Evolutionary conservation across 371 early-diverging fungal species (phyloP), one percentile per base, ranked within the genome.

Genomic region (Coelomomyces lativittatus): DNA sequence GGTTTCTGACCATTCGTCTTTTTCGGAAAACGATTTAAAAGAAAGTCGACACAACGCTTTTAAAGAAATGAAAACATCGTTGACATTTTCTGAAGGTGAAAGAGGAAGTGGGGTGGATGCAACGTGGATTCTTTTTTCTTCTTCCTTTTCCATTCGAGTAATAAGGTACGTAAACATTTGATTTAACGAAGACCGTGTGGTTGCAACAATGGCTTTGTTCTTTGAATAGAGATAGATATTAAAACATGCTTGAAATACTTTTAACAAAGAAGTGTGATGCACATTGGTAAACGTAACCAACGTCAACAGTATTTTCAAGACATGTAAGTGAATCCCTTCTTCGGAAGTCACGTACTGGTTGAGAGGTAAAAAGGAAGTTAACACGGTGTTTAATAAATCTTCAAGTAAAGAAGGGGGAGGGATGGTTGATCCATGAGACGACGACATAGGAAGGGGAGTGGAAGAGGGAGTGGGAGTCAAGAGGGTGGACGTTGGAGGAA

Each of bases 31-130:
- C 26, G 63, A 55, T 37, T 83, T 78, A 76, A 88, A 87, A 19
- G 85, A 85, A n/a, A 91, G 70, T 53, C 86, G 86, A 66, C 91
- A 90, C 23, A 95, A 68, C 1, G 91, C 86, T 11, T 92, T 80
- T 58, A 95, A 81, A 0, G 90, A 81, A 19, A 88, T 61, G 32
- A 83, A 87, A 3, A 85, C 85, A 59, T 95, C 92, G 41, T 31
- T 28, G 17, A 31, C 26, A 21, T 4, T 47, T 80, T 67, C 53
- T n/a, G n/a, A n/a, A n/a, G n/a, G n/a, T n/a, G n/a, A n/a, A n/a
- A n/a, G n/a, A 73, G 53, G 51, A 64, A 63, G 26, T 32, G 39
- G n/a, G 17, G 46, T 50, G 15, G 21, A n/a, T 21, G 24, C 14
- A n/a, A n/a, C 17, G 23, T n/a, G 35, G 35, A 31, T 29, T 31